A percentile compares a stretch with the other conserved stretches of the same genome.
These are phyloP conservation scores for Magnaporthales sp. DNA, from an alignment of 2,329 filamentous ascomycete species.

Conservation along the genomic window DNA sequence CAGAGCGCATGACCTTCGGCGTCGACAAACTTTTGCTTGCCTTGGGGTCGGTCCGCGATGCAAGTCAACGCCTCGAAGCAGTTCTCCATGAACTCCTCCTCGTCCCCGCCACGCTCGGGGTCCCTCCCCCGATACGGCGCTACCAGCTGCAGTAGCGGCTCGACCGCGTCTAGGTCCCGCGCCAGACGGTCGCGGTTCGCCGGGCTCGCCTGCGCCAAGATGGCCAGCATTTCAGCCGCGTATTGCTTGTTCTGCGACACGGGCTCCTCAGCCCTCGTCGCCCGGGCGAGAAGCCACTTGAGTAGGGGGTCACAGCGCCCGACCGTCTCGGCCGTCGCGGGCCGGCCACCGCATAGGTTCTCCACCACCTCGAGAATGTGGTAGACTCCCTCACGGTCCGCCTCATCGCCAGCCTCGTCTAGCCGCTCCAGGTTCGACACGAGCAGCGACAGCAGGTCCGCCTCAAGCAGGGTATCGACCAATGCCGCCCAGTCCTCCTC, in stretches of 20 bases:
- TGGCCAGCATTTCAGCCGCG: slow-evolving; percentile 81
- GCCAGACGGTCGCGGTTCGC: slow-evolving; percentile 57
- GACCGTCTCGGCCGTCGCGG: slow-evolving; percentile 60
- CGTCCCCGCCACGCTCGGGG: slow-evolving; percentile 74
- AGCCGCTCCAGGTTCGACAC: slow-evolving; percentile 72
- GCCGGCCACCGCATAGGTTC: slow-evolving; percentile 65
- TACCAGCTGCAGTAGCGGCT: slow-evolving; percentile 72
- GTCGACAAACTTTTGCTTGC: slow-evolving; percentile 75
- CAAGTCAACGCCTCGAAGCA: slow-evolving; percentile 82
- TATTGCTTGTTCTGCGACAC: slow-evolving; percentile 94
- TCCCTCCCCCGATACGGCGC: slow-evolving; percentile 80
- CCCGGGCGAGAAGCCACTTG: slow-evolving; percentile 66
- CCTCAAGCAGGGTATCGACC: slow-evolving; percentile 56
- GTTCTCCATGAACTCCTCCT: slow-evolving; percentile 94
- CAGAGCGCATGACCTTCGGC: slow-evolving; percentile 88
- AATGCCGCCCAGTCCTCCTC: slow-evolving; percentile 74
- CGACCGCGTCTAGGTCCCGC: slow-evolving; percentile 57
- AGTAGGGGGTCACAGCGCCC: slow-evolving; percentile 61
- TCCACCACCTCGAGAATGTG: slow-evolving; percentile 77
- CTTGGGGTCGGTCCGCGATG: slow-evolving; percentile 63
- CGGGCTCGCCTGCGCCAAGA: slow-evolving; percentile 69
- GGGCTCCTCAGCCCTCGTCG: slow-evolving; percentile 38
- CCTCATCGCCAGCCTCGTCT: slow-evolving; percentile 59
- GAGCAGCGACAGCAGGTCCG: slow-evolving; percentile 66
- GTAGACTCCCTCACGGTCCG: slow-evolving; percentile 79